phyloP scores from a whole-genome alignment of 805 yeast species.

The Saturnispora sanitii region DNA sequence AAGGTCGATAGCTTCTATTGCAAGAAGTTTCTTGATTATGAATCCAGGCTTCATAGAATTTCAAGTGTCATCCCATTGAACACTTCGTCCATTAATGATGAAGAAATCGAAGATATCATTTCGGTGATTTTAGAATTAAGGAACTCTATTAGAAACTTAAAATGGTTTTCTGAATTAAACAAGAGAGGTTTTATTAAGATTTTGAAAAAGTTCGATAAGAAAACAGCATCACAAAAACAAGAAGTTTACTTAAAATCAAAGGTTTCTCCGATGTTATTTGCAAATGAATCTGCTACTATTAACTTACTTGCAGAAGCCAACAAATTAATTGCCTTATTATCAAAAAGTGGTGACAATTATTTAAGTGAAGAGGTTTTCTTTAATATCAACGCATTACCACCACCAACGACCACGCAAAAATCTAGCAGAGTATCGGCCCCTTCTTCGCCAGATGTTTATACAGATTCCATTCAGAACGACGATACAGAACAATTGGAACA shows the following conservation, averaged over 20 bases:
- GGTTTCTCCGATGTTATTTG: conserved; percentile 66
- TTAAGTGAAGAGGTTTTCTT: not conserved
- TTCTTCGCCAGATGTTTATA: conserved; percentile 8
- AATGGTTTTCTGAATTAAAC: conserved; percentile 91
- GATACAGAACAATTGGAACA: conserved; percentile 31
- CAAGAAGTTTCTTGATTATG: conserved; percentile 63
- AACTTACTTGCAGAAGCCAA: conserved; percentile 45
- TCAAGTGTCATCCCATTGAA: conserved; percentile 27
- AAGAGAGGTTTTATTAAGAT: conserved; percentile 85
- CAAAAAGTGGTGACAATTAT: conserved; percentile 13
- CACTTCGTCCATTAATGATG: conserved; percentile 27
- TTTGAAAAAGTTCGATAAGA: conserved; percentile 83
- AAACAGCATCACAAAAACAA: conserved; percentile 52
- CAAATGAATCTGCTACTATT: conserved; percentile 55
- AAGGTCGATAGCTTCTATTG: conserved; percentile 72
- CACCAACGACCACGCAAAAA: conserved; percentile 19
- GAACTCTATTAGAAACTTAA: conserved; percentile 66
- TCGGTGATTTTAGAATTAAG: conserved; percentile 69
- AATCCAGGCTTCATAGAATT: conserved; percentile 50
- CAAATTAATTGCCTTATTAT: conserved; percentile 40
- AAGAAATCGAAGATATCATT: conserved; percentile 53
- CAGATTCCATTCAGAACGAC: conserved; percentile 20
- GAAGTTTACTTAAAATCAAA: conserved; percentile 52
- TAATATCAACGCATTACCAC: conserved; percentile 13
- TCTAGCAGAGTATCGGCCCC: conserved; percentile 1